A percentile compares a stretch with the other conserved stretches of the same genome.
phyloP scores from a whole-genome alignment of 2,329 filamentous ascomycete species.

The Trichocomaceae sp. region DNA sequence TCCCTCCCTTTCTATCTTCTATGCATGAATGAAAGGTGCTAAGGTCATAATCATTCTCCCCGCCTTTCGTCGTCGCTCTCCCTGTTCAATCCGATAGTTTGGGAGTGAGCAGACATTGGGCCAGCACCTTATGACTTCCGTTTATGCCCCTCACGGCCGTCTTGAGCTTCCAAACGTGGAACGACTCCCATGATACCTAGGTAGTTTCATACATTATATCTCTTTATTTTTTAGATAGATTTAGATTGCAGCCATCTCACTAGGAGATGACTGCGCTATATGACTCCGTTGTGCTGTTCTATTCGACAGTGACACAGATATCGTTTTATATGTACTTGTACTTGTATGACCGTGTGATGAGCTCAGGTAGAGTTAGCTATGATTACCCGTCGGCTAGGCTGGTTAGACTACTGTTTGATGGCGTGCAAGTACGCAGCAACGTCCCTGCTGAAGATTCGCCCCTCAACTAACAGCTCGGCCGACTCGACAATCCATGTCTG shows the following conservation, averaged over 20 bases:
- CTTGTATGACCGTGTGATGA: neutral
- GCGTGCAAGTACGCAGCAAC: conserved; percentile 22
- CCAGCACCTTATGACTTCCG: neutral
- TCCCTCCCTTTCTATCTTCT: neutral
- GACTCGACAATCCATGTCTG: conserved; percentile 35
- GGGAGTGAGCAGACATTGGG: neutral
- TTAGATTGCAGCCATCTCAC: conserved; percentile 8
- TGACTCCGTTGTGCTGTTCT: neutral
- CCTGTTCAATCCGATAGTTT: neutral
- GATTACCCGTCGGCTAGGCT: too few species aligned
- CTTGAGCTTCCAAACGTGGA: conserved; percentile 3
- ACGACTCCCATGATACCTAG: neutral
- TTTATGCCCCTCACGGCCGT: neutral
- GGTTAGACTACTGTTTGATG: conserved; percentile 18
- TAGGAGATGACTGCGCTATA: conserved; percentile 8
- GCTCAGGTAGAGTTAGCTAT: neutral
- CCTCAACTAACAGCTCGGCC: conserved; percentile 24
- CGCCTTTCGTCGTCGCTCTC: neutral
- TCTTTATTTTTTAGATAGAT: conserved; percentile 11
- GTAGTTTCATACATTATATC: neutral
- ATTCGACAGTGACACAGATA: neutral
- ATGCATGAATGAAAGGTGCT: conserved; percentile 6
- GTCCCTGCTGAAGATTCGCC: conserved; percentile 21
- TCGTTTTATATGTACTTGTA: conserved; percentile 19
- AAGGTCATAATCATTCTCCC: neutral